Evolutionary conservation across 2,329 filamentous ascomycete species (phyloP), one percentile per base, ranked within the genome.

Genomic region (Sporothrix euskadiensis): DNA sequence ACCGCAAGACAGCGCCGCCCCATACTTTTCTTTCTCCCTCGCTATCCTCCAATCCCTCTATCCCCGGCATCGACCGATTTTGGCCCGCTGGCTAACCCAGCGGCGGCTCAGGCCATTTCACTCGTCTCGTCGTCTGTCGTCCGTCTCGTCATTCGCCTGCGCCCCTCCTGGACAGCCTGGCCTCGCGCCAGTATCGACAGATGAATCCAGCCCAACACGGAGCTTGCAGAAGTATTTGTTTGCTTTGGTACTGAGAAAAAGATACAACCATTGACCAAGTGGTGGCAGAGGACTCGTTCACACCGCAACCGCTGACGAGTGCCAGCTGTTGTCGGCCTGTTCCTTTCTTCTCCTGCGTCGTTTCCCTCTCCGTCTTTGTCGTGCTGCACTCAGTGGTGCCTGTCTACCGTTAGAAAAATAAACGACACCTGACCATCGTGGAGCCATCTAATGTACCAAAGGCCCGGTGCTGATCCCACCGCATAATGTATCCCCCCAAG

Each of bases 61-160:
- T 30, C 63, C 59, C 59, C 79, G 78, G 78, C 71, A 79, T 80
- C 78, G 79, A 78, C 79, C 78, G 79, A 80, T 78, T 77, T 77
- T 71, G 73, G 74, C 44, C 75, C 76, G 76, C 73, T n/a, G 14
- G 65, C 65, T 52, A 68, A 52, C 44, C 71, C 76, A 73, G 75
- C 72, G 73, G 47, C 69, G 61, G 73, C 79, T 81, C 80, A 78
- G 77, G 74, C 79, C 79, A 80, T 79, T 79, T 79, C 76, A 75
- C 75, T 74, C 75, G 76, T 75, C 77, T 77, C 74, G 73, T 73
- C 75, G 69, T 76, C 74, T 69, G 76, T 73, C 76, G 63, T 75
- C 73, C 71, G 75, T 71, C 65, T 69, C 35, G 59, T 69, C 39
- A 70, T 61, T 59, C 47, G 61, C 73, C 41, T 74, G 66, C 70